phyloP scores from a whole-genome alignment of 2,329 filamentous ascomycete genomes.

The Aciculosporium take region DNA sequence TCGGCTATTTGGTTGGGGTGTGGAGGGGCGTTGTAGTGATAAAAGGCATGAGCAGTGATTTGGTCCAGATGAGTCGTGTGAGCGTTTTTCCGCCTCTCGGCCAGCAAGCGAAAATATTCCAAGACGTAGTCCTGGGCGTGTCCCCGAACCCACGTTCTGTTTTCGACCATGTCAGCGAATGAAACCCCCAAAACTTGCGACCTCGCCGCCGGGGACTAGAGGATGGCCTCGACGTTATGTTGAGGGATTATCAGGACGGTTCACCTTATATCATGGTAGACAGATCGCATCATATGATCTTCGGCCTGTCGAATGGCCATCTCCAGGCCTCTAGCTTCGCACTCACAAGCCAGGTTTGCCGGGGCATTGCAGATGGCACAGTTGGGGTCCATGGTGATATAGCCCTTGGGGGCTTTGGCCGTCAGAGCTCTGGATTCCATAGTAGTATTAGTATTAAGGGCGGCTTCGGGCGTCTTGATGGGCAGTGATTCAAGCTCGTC shows the following conservation, averaged over 20 bases:
- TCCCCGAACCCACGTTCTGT: constrained; percentile 47
- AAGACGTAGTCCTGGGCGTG: constrained; percentile 56
- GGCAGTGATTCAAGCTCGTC: neutral
- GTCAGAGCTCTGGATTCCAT: constrained; percentile 37
- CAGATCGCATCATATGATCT: constrained; percentile 45
- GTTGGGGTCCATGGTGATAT: constrained; percentile 53
- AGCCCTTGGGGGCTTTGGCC: constrained; percentile 25
- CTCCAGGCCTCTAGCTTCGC: constrained; percentile 51
- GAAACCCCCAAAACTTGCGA: neutral
- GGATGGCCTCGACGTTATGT: neutral
- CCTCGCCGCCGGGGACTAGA: neutral
- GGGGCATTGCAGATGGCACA: constrained; percentile 53
- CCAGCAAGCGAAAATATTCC: constrained; percentile 47
- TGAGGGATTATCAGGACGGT: constrained; percentile 9
- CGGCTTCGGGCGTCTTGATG: neutral
- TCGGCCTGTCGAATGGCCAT: constrained; percentile 50
- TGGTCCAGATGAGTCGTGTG: constrained; percentile 42
- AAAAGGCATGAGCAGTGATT: constrained; percentile 39
- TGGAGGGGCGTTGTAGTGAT: constrained; percentile 43
- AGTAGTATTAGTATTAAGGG: constrained; percentile 31
- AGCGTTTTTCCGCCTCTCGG: constrained; percentile 43
- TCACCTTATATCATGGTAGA: constrained; percentile 51
- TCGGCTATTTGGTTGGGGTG: constrained; percentile 48
- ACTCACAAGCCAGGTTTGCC: constrained; percentile 45
- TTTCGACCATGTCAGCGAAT: constrained; percentile 7